A percentile compares a stretch with the other conserved stretches of the same genome.
These are phyloP conservation scores for Drechmeria coniospora DNA, from an alignment of 2,329 filamentous ascomycete species.

Conservation along the genomic window DNA sequence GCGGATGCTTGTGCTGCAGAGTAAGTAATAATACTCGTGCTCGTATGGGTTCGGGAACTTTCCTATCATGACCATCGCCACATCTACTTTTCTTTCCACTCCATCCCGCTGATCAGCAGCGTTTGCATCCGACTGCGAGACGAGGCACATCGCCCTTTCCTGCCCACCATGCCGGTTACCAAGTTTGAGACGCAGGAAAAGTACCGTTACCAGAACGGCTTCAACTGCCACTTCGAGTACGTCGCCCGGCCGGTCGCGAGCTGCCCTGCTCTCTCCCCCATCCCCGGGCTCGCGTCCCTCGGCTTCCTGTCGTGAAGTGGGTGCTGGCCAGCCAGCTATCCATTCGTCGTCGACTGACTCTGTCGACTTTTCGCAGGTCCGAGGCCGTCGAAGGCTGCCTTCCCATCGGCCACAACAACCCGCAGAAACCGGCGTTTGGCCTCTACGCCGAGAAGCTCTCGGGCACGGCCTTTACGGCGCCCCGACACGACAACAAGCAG, in stretches of 20 bases:
- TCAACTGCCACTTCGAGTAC: slow-evolving; percentile 63
- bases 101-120: too few species aligned
- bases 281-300: slow-evolving; percentile 1
- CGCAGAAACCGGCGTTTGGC: slow-evolving; percentile 63
- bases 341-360: too few species aligned
- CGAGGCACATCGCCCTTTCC: not conserved
- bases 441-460: slow-evolving; percentile 73
- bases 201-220: slow-evolving; percentile 68
- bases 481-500: slow-evolving; percentile 52
- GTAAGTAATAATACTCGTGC: too few species aligned
- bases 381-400: slow-evolving; percentile 69
- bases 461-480: slow-evolving; percentile 52
- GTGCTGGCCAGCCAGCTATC: too few species aligned
- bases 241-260: slow-evolving; percentile 13
- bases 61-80: too few species aligned
- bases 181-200: slow-evolving; percentile 32
- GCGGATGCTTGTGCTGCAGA: too few species aligned
- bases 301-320: too few species aligned
- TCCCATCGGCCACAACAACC: slow-evolving; percentile 63
- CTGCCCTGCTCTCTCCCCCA: not conserved
- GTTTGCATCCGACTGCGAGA: too few species aligned
- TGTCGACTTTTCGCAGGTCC: slow-evolving; percentile 31
- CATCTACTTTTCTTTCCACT: too few species aligned
- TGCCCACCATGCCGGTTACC: slow-evolving; percentile 31
- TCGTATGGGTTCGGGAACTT: too few species aligned